Evolutionary conservation across 1,284 basidiomycete genomes (phyloP), one percentile per base, ranked within the genome.

Genomic region (Cryptococcus amylolentus): DNA sequence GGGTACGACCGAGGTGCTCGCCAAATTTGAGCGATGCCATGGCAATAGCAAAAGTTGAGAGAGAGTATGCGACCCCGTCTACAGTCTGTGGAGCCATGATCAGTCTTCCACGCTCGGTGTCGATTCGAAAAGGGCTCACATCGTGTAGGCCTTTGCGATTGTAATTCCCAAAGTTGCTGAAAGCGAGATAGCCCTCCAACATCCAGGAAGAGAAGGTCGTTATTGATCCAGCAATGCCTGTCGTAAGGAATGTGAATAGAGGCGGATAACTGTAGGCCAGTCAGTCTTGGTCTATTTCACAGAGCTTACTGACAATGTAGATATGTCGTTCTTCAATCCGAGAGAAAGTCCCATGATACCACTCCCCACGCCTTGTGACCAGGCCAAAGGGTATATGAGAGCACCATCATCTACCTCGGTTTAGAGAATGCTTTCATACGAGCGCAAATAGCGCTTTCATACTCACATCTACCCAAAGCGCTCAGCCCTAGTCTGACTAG

Each of bases 121-220:
- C 16, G 42, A 27, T 9, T 23, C 18, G 12, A 42, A 3, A 27
- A 12, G 47, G 3, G 79, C 88, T 56, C 64, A 93, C 95, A 72
- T 91, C 85, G 65, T 86, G 81, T 42, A 98, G 81, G 52, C 91
- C 88, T 53, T 82, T 79, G 48, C 89, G 83, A 57, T 81, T 69
- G 52, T 80, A 83, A 13, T 81, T 76, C 14, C 79, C 76, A 16
- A 82, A 78, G 72, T 98, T 89, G 0, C 88, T 82, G 83, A 93
- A 98, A 0, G 92, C 88, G 50, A 83, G 77, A 70, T 95, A 98
- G 1, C 92, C 79, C 61, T 92, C 88, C 8, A 91, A 71, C 76
- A 97, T 91, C 95, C 96, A 98, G 16, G 86, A 84, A 4, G 93
- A 96, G 78, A 98, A 98, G 0, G 94, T 98, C 4, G 96, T 99